Evolutionary conservation across 2,329 filamentous ascomycete species (phyloP).

Genomic region (Aspergillus flavus): DNA sequence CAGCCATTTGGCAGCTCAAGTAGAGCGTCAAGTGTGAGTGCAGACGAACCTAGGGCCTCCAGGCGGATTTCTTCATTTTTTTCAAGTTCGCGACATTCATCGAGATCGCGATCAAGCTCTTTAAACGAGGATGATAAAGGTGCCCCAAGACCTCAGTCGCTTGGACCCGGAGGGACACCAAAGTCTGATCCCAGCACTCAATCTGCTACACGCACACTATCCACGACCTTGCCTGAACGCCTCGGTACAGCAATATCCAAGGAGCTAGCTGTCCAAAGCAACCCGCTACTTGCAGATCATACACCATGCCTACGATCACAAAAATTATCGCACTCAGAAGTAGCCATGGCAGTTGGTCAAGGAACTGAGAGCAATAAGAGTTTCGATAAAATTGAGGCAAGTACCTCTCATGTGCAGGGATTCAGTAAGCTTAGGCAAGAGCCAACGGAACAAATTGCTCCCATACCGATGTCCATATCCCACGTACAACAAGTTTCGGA

Average conservation of each 20-base stretch:
- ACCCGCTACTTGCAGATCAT: constrained; percentile 18
- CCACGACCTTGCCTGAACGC: constrained; percentile 31
- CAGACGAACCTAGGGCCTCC: constrained; percentile 29
- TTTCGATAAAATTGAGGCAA: constrained; percentile 17
- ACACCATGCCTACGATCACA: constrained; percentile 16
- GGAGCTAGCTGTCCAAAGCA: constrained; percentile 28
- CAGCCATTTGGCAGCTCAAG: constrained; percentile 33
- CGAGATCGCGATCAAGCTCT: constrained; percentile 32
- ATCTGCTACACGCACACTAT: constrained; percentile 22
- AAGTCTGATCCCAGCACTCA: constrained; percentile 9
- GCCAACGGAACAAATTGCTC: constrained; percentile 2
- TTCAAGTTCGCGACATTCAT: constrained; percentile 29
- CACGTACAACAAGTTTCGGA: constrained; percentile 4
- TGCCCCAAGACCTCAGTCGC: neutral
- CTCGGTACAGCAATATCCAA: constrained; percentile 35
- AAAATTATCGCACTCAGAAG: constrained; percentile 19
- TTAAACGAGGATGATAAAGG: constrained; percentile 21
- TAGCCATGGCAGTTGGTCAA: constrained; percentile 23
- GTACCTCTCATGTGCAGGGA: constrained; percentile 17
- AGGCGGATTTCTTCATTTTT: constrained; percentile 31
- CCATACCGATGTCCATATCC: neutral
- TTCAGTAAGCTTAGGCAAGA: neutral
- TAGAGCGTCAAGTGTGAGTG: constrained; percentile 33
- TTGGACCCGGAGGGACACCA: constrained; percentile 4
- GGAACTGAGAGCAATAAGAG: constrained; percentile 16